Base-by-base conservation (phyloP, 495 filamentous ascomycete genomes). In the Friedmanniomyces endolithicus region DNA sequence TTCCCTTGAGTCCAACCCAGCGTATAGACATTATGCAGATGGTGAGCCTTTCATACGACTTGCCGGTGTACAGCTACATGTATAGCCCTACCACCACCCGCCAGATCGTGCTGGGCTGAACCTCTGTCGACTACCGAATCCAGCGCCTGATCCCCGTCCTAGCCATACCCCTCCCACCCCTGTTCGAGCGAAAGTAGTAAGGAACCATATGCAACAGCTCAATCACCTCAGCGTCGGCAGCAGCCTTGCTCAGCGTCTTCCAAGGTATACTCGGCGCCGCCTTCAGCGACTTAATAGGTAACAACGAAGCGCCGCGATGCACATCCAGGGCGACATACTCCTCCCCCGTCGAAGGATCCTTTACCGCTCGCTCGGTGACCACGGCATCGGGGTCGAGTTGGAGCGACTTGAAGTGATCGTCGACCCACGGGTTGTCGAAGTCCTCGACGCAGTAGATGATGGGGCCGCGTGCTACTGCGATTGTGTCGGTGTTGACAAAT, bases 401-500 rank as follows among this genome's bases (percentile, higher is more conserved):
- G 46, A 19, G 29, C 1, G 47, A 37, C 67, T 76, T 76, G 67
- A 80, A 79, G 65, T 81, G 78, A 58, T 77, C 67, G 27, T 69
- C 51, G 55, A 78, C 76, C 74, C 78, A 80, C n/a, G 71, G 58
- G 59, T 80, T 79, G 60, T 80, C 77, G 35, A 69, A 51, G 55
- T 80, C 77, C 53, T 80, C 78, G 16, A 77, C 70, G 59, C 77
- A 82, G 64, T 80, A 82, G 11, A 81, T 69, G 37, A 81, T 64
- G 3, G 77, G 77, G 8, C 78, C 78, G 31, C 76, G 67, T 6
- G 73, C 77, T 44, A 82, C 61, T 24, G 73, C 70, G 25, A 74
- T 53, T 11, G 72, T 55, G 72, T 74, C 9, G 76, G 72, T 48
- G 44, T 31, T 31, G 4, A 31, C 27, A 9, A 31, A 31, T 4